Evolutionary conservation across 305 asterid species (phyloP), one percentile per base, ranked within the genome.

Genomic region (Nicotiana rustica): DNA sequence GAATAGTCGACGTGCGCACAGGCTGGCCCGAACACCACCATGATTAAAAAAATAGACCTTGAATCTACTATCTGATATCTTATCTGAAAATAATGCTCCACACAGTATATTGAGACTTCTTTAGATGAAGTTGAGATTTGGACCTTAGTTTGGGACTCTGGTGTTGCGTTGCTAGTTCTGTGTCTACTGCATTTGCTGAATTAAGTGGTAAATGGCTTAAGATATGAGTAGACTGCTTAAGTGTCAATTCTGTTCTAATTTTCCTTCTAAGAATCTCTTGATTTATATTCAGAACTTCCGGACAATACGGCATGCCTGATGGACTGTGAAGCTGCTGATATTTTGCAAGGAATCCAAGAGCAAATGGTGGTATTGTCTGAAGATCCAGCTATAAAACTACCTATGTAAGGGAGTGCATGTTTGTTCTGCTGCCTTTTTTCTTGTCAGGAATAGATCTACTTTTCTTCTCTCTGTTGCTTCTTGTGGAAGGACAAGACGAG

Each of bases 291-390:
- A 96, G 98, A 91, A 79, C 85, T 94, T 84, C 91, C 97, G 47
- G 87, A 85, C 61, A 88, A 89, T 55, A 78, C 94, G 38, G 84
- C 79, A 62, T 96, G 97, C 87, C 83, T 96, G 92, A 93, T 92
- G 97, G 99, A 96, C 88, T 92, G 91, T 84, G 98, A 96, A 88
- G 98, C 97, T 77, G 95, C 93, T 69, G 95, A 91, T 52, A 89
- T 92, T 83, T 86, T 96, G 84, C 93, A 90, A 83, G 86, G 88
- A 79, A 90, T 96, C 86, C 99, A 96, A 83, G 97, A 91, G 80
- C 91, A 87, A 86, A 94, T 96, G 98, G 93, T 88, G 70, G 71
- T 87, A 33, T 85, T 94, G 85, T 96, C 99, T 64, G 92, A 91
- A 64, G 99, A 96, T 89, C 95, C 98, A 61, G 89, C 92, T 76